Conservation (phyloP, 2,329 filamentous ascomycete species). For the Fusarium clavum region DNA sequence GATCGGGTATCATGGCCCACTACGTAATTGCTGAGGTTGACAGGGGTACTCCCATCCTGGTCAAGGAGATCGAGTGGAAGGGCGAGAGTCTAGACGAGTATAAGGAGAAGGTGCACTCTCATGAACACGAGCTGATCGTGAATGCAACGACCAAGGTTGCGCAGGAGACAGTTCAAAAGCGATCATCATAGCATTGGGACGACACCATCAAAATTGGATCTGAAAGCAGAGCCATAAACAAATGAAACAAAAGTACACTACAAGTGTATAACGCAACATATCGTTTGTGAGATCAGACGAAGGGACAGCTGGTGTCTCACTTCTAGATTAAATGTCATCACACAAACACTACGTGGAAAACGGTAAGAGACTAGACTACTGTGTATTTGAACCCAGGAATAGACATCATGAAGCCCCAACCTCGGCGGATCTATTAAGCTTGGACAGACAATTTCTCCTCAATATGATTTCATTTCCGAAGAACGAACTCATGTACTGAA, state of each 20-base stretch:
- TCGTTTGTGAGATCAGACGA: not conserved
- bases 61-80: constrained; percentile 74
- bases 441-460: not conserved
- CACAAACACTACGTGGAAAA: not conserved
- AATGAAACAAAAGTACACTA: not conserved
- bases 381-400: not conserved
- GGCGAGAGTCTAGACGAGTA: constrained; percentile 74
- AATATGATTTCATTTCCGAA: constrained; percentile 3
- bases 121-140: constrained; percentile 84
- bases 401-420: not conserved
- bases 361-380: not conserved
- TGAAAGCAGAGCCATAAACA: not conserved
- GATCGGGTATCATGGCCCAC: constrained; percentile 91
- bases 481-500: constrained; percentile 1
- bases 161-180: constrained; percentile 51
- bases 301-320: not conserved
- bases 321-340: not conserved
- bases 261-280: not conserved
- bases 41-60: constrained; percentile 78
- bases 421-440: not conserved
- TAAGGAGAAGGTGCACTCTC: constrained; percentile 77
- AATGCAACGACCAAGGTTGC: constrained; percentile 71
- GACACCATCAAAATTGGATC: not conserved
- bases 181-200: constrained; percentile 12
- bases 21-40: constrained; percentile 86